These are phyloP conservation scores for Arachnomyces sp. DNA, from an alignment of 2,329 filamentous ascomycete genomes.

Conservation along the genomic window DNA sequence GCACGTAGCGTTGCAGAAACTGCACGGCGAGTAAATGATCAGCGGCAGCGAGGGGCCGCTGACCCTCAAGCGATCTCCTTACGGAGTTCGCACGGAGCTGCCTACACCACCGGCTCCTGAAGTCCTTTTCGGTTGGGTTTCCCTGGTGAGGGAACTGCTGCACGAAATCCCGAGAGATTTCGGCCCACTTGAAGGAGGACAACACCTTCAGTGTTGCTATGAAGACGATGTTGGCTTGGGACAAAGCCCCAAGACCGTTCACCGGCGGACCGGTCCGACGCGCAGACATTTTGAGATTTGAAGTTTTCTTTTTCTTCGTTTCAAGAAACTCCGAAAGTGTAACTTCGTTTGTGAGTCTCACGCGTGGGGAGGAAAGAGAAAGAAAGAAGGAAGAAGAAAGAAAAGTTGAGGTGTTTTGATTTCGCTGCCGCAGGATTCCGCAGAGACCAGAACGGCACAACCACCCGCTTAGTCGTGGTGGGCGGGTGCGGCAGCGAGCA, in stretches of 20 bases:
- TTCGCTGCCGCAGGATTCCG: slow-evolving; percentile 2
- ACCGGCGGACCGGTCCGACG: no score
- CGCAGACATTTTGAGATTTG: not conserved
- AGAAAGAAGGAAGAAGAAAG: slow-evolving; percentile 3
- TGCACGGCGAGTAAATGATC: no score
- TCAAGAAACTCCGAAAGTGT: no score
- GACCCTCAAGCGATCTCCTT: not conserved
- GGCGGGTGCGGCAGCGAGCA: no score
- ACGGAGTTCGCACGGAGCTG: not conserved
- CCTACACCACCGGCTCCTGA: slow-evolving; percentile 4
- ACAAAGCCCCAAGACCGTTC: not conserved
- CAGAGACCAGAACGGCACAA: slow-evolving; percentile 9
- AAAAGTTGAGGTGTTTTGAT: slow-evolving; percentile 3
- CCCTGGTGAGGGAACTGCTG: not conserved
- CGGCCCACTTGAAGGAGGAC: not conserved
- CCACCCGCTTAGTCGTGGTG: no score
- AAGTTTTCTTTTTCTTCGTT: not conserved
- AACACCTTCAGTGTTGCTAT: slow-evolving; percentile 4
- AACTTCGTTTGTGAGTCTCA: no score
- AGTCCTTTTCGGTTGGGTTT: not conserved
- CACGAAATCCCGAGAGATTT: slow-evolving; percentile 1
- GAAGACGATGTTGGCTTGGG: not conserved
- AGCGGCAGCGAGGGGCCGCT: no score
- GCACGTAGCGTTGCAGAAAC: no score
- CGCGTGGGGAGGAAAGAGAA: not conserved